A percentile compares a stretch with the other conserved stretches of the same genome.
These are phyloP conservation scores for Nakazawaea ishiwadae DNA, from an alignment of 805 yeast genomes.

Conservation along the genomic window DNA sequence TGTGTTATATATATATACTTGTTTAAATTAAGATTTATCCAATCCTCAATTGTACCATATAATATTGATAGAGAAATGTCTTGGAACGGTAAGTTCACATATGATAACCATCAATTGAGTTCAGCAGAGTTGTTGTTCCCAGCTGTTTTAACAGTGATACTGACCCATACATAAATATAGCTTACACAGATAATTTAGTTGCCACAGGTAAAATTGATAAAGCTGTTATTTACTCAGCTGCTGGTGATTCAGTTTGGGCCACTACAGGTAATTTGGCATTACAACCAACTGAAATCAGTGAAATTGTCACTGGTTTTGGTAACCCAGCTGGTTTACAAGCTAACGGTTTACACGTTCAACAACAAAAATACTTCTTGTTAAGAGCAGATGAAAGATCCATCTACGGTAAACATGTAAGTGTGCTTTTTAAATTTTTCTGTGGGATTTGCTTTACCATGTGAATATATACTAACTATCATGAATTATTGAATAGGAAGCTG, in stretches of 20 bases:
- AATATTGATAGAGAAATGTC: slow-evolving; percentile 25
- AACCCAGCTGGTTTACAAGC: slow-evolving; percentile 79
- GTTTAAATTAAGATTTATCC: too few species aligned
- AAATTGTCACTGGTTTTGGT: slow-evolving; percentile 73
- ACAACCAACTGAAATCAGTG: slow-evolving; percentile 64
- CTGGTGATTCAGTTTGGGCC: slow-evolving; percentile 96
- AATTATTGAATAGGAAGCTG: slow-evolving; percentile 52
- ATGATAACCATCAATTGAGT: too few species aligned
- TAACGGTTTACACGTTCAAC: slow-evolving; percentile 79
- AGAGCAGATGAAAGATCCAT: slow-evolving; percentile 90
- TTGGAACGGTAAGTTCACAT: slow-evolving; percentile 47
- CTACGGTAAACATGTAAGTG: slow-evolving; percentile 70
- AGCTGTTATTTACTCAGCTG: slow-evolving; percentile 90
- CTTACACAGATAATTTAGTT: slow-evolving; percentile 90
- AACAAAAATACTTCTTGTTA: slow-evolving; percentile 82
- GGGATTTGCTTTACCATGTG: too few species aligned
- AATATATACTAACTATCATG: slow-evolving; percentile 6
- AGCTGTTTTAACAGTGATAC: too few species aligned
- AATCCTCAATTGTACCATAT: too few species aligned
- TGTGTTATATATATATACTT: background rate
- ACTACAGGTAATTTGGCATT: slow-evolving; percentile 63
- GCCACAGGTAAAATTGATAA: slow-evolving; percentile 86
- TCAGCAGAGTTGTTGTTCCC: too few species aligned
- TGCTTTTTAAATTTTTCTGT: too few species aligned
- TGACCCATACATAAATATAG: too few species aligned